Percentiles rank a stretch among this genome's conserved stretches.
Conservation (phyloP, 2,329 filamentous ascomycete species). For the Fusarium falciforme region DNA sequence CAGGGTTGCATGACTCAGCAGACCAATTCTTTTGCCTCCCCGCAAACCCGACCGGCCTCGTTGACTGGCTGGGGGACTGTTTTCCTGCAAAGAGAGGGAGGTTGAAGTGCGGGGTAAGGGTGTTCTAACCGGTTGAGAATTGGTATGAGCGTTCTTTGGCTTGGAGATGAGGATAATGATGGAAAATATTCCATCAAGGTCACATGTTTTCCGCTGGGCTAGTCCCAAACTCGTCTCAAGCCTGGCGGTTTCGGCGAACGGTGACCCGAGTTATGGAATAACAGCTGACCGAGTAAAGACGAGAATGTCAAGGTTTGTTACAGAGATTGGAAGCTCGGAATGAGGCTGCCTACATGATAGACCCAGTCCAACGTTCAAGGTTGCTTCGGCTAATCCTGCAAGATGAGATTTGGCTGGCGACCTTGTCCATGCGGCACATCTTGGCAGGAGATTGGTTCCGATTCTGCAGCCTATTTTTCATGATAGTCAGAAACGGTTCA, state of each 20-base stretch:
- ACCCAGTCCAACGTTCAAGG: background rate
- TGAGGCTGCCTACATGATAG: background rate
- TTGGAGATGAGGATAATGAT: background rate
- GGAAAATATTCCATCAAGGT: constrained; percentile 1
- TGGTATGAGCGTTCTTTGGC: background rate
- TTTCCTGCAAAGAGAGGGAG: background rate
- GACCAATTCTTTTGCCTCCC: constrained; percentile 13
- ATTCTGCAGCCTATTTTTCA: background rate
- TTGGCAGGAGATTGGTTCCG: background rate
- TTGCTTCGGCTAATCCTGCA: background rate
- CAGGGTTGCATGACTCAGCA: constrained; percentile 21
- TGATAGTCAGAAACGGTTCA: background rate
- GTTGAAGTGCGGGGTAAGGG: constrained; percentile 25
- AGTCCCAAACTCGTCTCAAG: background rate
- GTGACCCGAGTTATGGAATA: background rate
- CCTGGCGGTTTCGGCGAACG: background rate
- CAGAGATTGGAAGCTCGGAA: background rate
- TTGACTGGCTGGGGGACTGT: constrained; percentile 18
- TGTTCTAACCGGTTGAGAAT: background rate
- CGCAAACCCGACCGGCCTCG: constrained; percentile 17
- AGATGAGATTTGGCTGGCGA: background rate
- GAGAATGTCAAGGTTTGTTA: background rate
- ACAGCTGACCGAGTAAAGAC: background rate
- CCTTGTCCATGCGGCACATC: background rate
- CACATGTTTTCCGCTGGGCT: background rate